phyloP scores from a whole-genome alignment of 2,329 filamentous ascomycete species.

The Hymenoscyphus linearis region DNA sequence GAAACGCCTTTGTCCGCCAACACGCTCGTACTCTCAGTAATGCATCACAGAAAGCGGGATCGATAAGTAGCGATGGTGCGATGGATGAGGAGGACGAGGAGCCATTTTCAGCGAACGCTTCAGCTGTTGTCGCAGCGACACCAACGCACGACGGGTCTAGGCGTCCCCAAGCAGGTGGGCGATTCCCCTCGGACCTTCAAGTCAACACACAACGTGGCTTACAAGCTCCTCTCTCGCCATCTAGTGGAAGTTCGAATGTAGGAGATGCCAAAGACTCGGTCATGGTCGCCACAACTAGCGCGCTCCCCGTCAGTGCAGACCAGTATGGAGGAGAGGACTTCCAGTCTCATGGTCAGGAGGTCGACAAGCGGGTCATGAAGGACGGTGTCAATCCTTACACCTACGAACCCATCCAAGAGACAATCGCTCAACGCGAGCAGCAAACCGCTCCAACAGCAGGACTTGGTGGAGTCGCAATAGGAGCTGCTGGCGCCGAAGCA shows the following conservation, averaged over 20 bases:
- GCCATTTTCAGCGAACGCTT: constrained; percentile 51
- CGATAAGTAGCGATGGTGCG: constrained; percentile 68
- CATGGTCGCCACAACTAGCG: constrained; percentile 48
- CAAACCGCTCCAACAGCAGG: constrained; percentile 14
- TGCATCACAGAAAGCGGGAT: constrained; percentile 52
- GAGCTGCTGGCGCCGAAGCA: constrained; percentile 16
- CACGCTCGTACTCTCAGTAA: constrained; percentile 76
- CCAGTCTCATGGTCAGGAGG: constrained; percentile 44
- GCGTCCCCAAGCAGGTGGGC: constrained; percentile 85
- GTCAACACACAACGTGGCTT: constrained; percentile 73
- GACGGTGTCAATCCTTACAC: constrained; percentile 56
- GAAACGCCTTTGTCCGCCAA: constrained; percentile 77
- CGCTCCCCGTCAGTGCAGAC: constrained; percentile 23
- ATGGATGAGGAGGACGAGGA: constrained; percentile 70
- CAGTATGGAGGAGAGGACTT: constrained; percentile 37
- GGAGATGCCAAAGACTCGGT: constrained; percentile 47
- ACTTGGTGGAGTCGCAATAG: constrained; percentile 19
- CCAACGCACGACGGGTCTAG: constrained; percentile 44
- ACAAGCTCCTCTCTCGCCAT: constrained; percentile 72
- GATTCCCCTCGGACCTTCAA: constrained; percentile 92
- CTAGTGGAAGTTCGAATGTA: constrained; percentile 70
- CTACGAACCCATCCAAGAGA: constrained; percentile 25
- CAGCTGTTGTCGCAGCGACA: constrained; percentile 47
- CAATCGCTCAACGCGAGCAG: constrained; percentile 4
- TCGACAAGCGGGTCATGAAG: constrained; percentile 45